These are phyloP conservation scores for Lipomyces chichibuensis DNA, from an alignment of 805 yeast genomes.

Conservation along the genomic window DNA sequence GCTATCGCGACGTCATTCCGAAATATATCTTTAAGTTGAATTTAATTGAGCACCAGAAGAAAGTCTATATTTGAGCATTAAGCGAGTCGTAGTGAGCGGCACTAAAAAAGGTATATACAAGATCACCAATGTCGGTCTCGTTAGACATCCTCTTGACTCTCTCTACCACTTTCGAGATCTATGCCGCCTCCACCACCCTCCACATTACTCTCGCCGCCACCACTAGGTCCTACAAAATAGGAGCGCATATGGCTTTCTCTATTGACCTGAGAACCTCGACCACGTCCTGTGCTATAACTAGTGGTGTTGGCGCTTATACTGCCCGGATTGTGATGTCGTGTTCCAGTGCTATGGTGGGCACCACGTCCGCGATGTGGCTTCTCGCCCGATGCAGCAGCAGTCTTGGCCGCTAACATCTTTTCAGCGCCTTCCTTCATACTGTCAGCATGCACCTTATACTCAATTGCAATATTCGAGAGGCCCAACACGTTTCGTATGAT, in stretches of 20 bases:
- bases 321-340: constrained; percentile 5
- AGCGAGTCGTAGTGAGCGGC: no score
- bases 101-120: not conserved
- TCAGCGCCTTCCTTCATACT: constrained; percentile 39
- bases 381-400: constrained; percentile 18
- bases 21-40: no score
- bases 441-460: constrained; percentile 43
- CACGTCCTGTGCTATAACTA: not conserved
- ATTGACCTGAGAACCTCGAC: not conserved
- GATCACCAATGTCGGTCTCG: not conserved
- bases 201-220: not conserved
- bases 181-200: not conserved
- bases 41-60: no score
- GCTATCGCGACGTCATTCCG: no score
- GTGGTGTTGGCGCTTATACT: not conserved
- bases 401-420: constrained; percentile 23
- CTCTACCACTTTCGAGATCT: not conserved
- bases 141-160: not conserved
- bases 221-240: not conserved
- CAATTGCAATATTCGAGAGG: constrained; percentile 31
- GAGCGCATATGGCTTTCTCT: not conserved
- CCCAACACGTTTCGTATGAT: constrained; percentile 35
- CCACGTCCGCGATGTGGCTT: constrained; percentile 19
- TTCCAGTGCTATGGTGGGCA: constrained; percentile 2
- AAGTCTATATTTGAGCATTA: not conserved